phyloP scores from a whole-genome alignment of 83 land plant species.

The Diphasiastrum complanatum region DNA sequence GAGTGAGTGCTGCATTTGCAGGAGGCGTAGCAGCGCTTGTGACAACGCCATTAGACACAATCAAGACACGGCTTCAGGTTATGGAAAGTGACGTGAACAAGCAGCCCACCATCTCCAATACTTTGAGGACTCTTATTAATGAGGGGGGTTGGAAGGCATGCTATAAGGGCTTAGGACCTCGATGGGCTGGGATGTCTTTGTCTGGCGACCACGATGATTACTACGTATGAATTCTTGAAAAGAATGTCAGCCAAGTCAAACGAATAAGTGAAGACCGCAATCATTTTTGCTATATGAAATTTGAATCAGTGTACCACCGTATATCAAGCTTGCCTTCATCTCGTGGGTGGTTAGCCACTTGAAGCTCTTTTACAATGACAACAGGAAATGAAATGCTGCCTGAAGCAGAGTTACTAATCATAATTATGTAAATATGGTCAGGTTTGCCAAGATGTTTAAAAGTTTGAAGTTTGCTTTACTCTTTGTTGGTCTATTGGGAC shows the following conservation, averaged over 20 bases:
- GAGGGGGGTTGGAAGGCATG: constrained; percentile 26
- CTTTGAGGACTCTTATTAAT: constrained; percentile 3
- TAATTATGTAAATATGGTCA: no score
- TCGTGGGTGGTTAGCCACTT: no score
- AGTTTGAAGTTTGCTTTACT: no score
- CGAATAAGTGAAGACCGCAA: no score
- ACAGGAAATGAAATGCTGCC: no score
- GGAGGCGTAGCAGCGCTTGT: constrained; percentile 65
- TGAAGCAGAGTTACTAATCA: no score
- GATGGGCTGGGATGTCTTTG: constrained; percentile 26
- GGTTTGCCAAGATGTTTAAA: no score
- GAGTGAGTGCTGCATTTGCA: constrained; percentile 63
- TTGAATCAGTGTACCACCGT: no score
- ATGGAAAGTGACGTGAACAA: constrained; percentile 9
- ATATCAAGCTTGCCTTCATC: no score
- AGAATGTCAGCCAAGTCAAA: constrained; percentile 23
- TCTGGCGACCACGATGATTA: constrained; percentile 27
- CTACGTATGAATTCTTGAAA: constrained; percentile 26
- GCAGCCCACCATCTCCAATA: constrained; percentile 5
- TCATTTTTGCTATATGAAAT: no score
- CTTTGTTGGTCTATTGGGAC: no score
- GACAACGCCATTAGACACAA: constrained; percentile 75
- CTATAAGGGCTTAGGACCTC: constrained; percentile 22
- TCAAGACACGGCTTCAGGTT: constrained; percentile 74
- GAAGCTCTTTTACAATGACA: no score